Base-by-base conservation (phyloP, 441 rosid genomes). In the Viola pubescens region DNA sequence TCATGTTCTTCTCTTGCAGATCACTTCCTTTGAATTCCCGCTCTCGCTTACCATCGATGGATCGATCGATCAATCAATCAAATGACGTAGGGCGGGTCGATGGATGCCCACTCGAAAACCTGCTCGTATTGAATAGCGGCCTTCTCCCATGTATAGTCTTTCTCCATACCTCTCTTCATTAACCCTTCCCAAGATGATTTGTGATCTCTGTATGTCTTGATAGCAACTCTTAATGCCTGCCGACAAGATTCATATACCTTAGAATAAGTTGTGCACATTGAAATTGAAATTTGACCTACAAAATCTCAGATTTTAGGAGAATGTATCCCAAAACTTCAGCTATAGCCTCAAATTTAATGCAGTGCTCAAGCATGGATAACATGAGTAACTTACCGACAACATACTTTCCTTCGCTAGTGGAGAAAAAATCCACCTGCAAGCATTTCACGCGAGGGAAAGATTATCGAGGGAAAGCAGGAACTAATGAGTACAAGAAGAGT, bases 51-150 rank as follows among this genome's bases (percentile, higher is more conserved):
- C 34, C 34, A 26, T 26, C 19, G 19, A 16, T n/a, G n/a, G n/a
- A n/a, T 16, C 19, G 19, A 16, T 16, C 19, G 19, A 16, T 16
- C 19, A 16, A 16, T 16, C 19, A 16, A 16, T 80, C 76, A 86
- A 11, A 41, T 46, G 46, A 88, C 60, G 46, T 85, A 92, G 16
- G 98, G 96, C 10, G 80, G 82, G 71, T 87, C 98, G 9, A 78
- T 61, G 78, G 64, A 81, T 10, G 81, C 92, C 98, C 98, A 92
- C 51, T 82, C 77, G 7, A 92, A 89, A 26, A 86, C 82, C 76
- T 89, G 85, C 72, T 87, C 97, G 52, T 92, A 92, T 64, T 87
- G 90, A 59, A 58, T 56, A 0, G 98, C 97, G 41, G 97, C 98
- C 51, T 81, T 87, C 66, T 92, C 84, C 98, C 97, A 87, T 2